Base-by-base conservation (phyloP, 2,329 filamentous ascomycete genomes). In the Verticillium nonalfalfae region DNA sequence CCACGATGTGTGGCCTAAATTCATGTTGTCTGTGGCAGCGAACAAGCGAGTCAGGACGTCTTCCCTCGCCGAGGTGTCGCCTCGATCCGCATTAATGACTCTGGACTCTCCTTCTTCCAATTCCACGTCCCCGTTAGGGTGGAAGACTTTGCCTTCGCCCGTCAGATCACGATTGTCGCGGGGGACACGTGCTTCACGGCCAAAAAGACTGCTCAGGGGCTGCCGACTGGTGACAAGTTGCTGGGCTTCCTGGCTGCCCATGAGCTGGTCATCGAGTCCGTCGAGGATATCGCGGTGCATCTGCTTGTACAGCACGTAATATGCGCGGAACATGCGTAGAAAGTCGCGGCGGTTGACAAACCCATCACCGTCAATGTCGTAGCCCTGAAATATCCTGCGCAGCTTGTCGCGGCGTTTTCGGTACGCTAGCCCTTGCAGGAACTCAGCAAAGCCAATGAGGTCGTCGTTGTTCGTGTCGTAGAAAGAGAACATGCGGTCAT, bases 401-500 rank as follows among this genome's bases (percentile, higher is more conserved):
- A 94, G 80, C 65, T 90, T 87, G 67, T 91, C 86, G 67, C 89
- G 86, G 61, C 84, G 79, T 67, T 86, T 88, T 34, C 85, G 78
- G 67, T 87, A 89, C 4, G 92, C 88, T 57, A 97, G 80, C 1
- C 92, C 95, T 61, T 89, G 86, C 31, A 98, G 78, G 70, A 97
- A 99, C 72, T 99, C 95, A 57, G 91, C 84, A 67, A 99, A 98
- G 7, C 91, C 90, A 68, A 99, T 97, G 7, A 96, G 79, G 26
- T 90, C 90, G 71, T 99, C 92, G 52, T 86, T 84, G 72, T 98
- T 94, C 36, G 88, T 90, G 74, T 99, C 95, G 73, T 97, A 99
- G 73, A 97, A 97, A 58, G 90, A 86, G 75, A 98, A 99, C 85
- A 97, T 95, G 67, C 95, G 90, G 73, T 99, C 94, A 71, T 96